phyloP scores from a whole-genome alignment of 495 filamentous ascomycete species.

The Sabuloglossum arenarium region DNA sequence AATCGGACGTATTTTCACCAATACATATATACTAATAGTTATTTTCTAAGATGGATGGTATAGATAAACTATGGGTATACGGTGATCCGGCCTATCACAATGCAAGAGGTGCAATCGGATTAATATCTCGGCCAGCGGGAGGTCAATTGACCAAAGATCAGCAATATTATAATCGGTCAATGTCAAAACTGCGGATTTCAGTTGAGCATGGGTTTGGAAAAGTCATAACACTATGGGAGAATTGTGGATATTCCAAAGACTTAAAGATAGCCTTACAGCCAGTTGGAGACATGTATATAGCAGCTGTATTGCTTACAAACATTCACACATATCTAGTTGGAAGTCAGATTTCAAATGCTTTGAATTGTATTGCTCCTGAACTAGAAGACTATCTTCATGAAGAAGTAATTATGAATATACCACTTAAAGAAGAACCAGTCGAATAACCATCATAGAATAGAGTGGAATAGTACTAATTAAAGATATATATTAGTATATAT shows the following conservation, averaged over 20 bases:
- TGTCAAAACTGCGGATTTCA: neutral
- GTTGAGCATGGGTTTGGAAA: conserved; percentile 1
- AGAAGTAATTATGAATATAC: neutral
- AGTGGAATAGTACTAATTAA: neutral
- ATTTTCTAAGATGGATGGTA: neutral
- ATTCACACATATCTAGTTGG: neutral
- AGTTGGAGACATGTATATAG: neutral
- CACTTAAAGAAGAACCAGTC: too few relatives aligned
- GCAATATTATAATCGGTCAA: neutral
- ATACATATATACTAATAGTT: too few relatives aligned
- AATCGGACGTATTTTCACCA: too few relatives aligned
- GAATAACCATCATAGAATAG: too few relatives aligned
- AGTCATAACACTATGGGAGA: neutral
- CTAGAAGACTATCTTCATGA: neutral
- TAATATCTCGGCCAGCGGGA: neutral
- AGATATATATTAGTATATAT: neutral
- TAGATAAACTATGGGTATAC: neutral
- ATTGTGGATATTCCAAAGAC: neutral
- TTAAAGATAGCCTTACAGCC: neutral
- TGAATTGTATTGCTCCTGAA: neutral
- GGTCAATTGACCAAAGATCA: neutral
- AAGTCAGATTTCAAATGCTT: neutral
- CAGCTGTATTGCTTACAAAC: neutral
- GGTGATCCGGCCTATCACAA: neutral
- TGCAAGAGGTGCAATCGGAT: neutral